Base-by-base conservation (phyloP, 164 flowering plant species). In the Sextonia rubra region DNA sequence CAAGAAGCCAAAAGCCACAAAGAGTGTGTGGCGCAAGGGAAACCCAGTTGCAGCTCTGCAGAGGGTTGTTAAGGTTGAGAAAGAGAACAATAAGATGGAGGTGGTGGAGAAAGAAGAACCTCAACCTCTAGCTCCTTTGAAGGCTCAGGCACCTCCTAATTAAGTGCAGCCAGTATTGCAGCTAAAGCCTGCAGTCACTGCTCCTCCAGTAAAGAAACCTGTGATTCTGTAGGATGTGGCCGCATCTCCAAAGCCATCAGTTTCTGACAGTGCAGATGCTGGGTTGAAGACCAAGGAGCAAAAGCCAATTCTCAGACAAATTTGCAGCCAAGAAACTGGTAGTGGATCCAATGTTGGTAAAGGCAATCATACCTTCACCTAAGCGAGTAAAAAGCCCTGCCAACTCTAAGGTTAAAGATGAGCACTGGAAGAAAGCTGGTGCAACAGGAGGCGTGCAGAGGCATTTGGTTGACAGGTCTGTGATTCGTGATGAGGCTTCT, bases 281-380 rank as follows among this genome's bases (percentile, higher is more conserved):
- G 66, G 69, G 49, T 62, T 48, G 30, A 77, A 79, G 80, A 62
- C 83, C 23, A 89, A 77, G 73, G 92, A 89, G 71, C 76, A 88
- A 64, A 86, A 88, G 80, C 89, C 98, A 68, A 92, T 92, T 63
- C 76, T 94, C 75, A 75, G 92, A 60, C 75, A 94, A 94, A 68
- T 94, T 89, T 90, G 91, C 95, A 1, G 37, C 87, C 18, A 91
- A 94, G 86, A 91, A 88, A 68, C 76, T 91, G 2, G 88, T 52
- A 60, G 87, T 80, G 70, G 98, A 92, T 76, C 91, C 97, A 30
- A 1, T 78, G 64, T 79, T 84, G 73, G 87, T 90, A 60, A 84
- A 88, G 75, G 88, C 87, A 63, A 89, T 87, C 73, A 61, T 86
- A 74, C 84, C 90, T 69, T 90, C 92, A 73, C 80, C 86, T 1